Evolutionary conservation across 1,139 yeast genomes (phyloP).

Genomic region (Spencermartinsiella ligniputridi): DNA sequence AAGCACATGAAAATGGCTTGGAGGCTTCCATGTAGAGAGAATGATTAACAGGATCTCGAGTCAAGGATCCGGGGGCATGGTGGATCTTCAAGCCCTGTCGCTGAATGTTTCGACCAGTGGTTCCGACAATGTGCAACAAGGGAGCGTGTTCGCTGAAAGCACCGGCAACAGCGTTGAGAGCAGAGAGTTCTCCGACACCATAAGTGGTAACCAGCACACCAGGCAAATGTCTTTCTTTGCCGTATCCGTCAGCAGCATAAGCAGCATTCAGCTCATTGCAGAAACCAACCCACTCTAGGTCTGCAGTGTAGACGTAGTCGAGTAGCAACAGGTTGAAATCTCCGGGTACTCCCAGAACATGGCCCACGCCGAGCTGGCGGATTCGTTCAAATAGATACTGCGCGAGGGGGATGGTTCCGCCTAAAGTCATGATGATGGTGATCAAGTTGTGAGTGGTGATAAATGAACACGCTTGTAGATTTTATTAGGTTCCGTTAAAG

Average conservation of each 20-base stretch:
- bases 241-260: slow-evolving; percentile 77
- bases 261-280: slow-evolving; percentile 65
- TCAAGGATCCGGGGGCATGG: slow-evolving; percentile 62
- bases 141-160: slow-evolving; percentile 79
- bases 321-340: slow-evolving; percentile 56
- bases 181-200: slow-evolving; percentile 87
- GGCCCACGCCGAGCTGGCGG: slow-evolving; percentile 54
- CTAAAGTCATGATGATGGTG: too few species aligned
- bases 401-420: slow-evolving; percentile 45
- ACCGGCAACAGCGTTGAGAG: slow-evolving; percentile 80
- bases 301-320: slow-evolving; percentile 59
- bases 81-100: slow-evolving; percentile 45
- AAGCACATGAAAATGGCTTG: slow-evolving; percentile 53
- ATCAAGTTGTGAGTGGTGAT: too few species aligned
- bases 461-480: too few species aligned
- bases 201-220: slow-evolving; percentile 50
- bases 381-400: slow-evolving; percentile 55
- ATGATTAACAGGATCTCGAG: slow-evolving; percentile 42
- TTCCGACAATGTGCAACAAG: slow-evolving; percentile 78
- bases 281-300: slow-evolving; percentile 54
- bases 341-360: slow-evolving; percentile 77
- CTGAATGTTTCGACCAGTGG: slow-evolving; percentile 48
- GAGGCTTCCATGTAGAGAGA: slow-evolving; percentile 60
- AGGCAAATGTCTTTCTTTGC: slow-evolving; percentile 45
- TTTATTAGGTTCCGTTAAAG: too few species aligned